phyloP scores from a whole-genome alignment of 1,284 basidiomycete species.

The Ustilago xerochloae region DNA sequence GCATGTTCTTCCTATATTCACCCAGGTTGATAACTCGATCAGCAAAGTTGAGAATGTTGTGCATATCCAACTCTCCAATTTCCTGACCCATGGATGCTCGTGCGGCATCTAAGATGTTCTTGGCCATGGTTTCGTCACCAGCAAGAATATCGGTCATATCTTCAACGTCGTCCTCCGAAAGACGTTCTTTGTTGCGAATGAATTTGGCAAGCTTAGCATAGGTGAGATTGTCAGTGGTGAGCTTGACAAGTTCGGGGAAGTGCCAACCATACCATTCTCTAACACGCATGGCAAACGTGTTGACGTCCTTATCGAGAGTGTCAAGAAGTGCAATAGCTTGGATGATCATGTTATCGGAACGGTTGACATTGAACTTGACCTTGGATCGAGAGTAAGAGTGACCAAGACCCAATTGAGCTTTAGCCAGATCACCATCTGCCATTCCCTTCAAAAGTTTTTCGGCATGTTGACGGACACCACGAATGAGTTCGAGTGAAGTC shows the following conservation, averaged over 20 bases:
- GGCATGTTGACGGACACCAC: conserved; percentile 92
- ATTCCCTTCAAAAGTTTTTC: conserved; percentile 88
- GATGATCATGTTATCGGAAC: conserved; percentile 99
- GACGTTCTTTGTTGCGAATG: conserved; percentile 83
- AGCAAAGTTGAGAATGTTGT: conserved; percentile 95
- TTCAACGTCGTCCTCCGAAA: conserved; percentile 77
- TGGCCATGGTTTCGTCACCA: conserved; percentile 86
- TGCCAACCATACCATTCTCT: conserved; percentile 99
- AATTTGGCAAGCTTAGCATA: conserved; percentile 89
- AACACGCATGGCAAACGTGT: conserved; percentile 97
- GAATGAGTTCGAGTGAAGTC: conserved; percentile 85
- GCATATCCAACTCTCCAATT: conserved; percentile 91
- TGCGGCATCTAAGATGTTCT: conserved; percentile 93
- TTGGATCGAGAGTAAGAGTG: conserved; percentile 98
- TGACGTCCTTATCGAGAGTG: conserved; percentile 99
- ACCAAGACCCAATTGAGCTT: conserved; percentile 89
- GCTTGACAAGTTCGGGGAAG: conserved; percentile 94
- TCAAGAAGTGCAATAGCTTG: conserved; percentile 98
- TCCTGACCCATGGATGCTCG: conserved; percentile 94
- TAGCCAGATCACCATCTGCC: conserved; percentile 86
- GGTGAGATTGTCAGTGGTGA: conserved; percentile 94
- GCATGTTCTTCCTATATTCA: conserved; percentile 91
- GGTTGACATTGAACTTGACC: conserved; percentile 96
- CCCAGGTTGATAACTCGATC: conserved; percentile 89
- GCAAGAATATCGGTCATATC: conserved; percentile 85